phyloP scores from a whole-genome alignment of 441 rosid species.

The Geranium incanum region DNA sequence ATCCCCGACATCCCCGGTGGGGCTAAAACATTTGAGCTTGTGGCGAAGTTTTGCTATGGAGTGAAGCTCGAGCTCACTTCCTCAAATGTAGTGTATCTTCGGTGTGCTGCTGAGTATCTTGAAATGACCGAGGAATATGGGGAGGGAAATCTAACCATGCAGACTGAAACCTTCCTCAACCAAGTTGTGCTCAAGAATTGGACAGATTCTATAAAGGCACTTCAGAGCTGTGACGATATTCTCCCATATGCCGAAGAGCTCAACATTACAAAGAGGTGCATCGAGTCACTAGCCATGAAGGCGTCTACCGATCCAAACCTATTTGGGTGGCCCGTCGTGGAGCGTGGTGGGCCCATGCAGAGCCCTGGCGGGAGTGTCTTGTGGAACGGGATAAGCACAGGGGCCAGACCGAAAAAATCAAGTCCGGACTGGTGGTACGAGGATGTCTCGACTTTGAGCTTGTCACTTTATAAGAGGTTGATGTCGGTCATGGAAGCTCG shows the following conservation, averaged over 20 bases:
- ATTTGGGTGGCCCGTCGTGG: slow-evolving; percentile 87
- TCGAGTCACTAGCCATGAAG: slow-evolving; percentile 66
- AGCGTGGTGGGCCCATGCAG: slow-evolving; percentile 89
- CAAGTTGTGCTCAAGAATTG: slow-evolving; percentile 75
- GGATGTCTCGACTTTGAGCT: slow-evolving; percentile 71
- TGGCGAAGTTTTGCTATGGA: slow-evolving; percentile 93
- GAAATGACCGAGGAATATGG: slow-evolving; percentile 92
- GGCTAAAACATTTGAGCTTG: slow-evolving; percentile 82
- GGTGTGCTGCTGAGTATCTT: slow-evolving; percentile 82
- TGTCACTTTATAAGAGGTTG: slow-evolving; percentile 65
- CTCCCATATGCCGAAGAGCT: slow-evolving; percentile 62
- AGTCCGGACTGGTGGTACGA: slow-evolving; percentile 96
- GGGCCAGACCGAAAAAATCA: slow-evolving; percentile 64
- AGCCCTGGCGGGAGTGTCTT: slow-evolving; percentile 91
- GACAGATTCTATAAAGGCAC: slow-evolving; percentile 78
- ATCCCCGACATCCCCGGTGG: slow-evolving; percentile 72
- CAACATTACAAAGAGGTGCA: slow-evolving; percentile 63
- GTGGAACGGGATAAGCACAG: slow-evolving; percentile 97
- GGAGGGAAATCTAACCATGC: slow-evolving; percentile 68
- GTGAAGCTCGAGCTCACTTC: slow-evolving; percentile 89
- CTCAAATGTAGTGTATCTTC: slow-evolving; percentile 69
- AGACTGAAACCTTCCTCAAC: slow-evolving; percentile 76
- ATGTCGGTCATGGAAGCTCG: slow-evolving; percentile 64
- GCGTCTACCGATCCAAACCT: slow-evolving; percentile 78
- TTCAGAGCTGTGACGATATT: slow-evolving; percentile 73